Percentiles rank a stretch among this genome's conserved stretches.
Conservation (phyloP, 2,329 filamentous ascomycete species). For the Paraphaeosphaeria minitans region DNA sequence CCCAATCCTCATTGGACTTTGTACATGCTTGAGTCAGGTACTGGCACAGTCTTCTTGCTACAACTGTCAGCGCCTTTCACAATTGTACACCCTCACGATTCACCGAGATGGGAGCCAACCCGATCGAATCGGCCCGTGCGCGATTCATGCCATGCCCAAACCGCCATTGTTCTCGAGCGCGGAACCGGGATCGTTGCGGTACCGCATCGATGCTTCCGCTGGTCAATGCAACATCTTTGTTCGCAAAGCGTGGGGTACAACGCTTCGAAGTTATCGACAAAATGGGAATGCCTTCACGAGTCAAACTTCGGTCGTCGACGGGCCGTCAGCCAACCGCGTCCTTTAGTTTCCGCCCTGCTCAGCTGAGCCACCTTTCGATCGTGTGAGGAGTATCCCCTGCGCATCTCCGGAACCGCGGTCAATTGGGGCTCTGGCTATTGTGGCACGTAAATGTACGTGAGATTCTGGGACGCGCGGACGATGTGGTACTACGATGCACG, state of each 20-base stretch:
- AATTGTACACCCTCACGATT: neutral
- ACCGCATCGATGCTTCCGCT: conserved; percentile 1
- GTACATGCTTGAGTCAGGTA: neutral
- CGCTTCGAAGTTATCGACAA: conserved; percentile 17
- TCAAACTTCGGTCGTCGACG: conserved; percentile 8
- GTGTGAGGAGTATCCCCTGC: conserved; percentile 14
- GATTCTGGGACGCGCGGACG: neutral
- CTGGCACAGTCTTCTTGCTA: neutral
- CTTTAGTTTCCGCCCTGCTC: conserved; percentile 11
- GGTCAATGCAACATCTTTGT: conserved; percentile 17
- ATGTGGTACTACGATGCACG: neutral
- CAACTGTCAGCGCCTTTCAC: neutral
- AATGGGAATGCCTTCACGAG: conserved; percentile 7
- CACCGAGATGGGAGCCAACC: neutral
- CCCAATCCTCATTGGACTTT: neutral
- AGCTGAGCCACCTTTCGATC: conserved; percentile 9
- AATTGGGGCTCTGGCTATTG: conserved; percentile 13
- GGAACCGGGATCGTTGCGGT: conserved; percentile 7
- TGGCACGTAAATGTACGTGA: conserved; percentile 1
- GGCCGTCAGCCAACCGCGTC: neutral
- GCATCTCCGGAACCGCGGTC: conserved; percentile 22
- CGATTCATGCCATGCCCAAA: neutral
- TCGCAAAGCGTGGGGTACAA: conserved; percentile 30
- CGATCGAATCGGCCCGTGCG: conserved; percentile 4
- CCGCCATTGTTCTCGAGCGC: conserved; percentile 14